Conservation (phyloP, 352 stramenopile species). For the Phytophthora agathidicida region DNA sequence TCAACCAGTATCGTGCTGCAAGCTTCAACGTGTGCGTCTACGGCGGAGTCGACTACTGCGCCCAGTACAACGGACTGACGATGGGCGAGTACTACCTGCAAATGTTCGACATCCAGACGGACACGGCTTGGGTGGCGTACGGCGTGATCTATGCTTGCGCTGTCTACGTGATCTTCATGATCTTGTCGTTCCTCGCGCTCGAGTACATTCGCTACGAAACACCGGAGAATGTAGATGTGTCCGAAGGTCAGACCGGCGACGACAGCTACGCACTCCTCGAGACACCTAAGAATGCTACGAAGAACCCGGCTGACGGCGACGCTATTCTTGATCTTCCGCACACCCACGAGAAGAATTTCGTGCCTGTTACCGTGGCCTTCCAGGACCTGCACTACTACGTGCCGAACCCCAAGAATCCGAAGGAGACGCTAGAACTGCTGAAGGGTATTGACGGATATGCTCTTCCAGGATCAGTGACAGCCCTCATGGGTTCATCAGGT, state of each 20-base stretch:
- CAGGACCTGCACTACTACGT: conserved; percentile 34
- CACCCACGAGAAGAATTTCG: conserved; percentile 17
- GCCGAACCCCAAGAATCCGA: conserved; percentile 14
- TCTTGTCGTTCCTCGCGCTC: conserved; percentile 21
- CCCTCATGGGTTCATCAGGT: conserved; percentile 22
- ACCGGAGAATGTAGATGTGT: conserved; percentile 24
- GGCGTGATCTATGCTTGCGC: conserved; percentile 23
- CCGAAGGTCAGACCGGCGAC: conserved; percentile 3
- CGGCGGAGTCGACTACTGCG: conserved; percentile 31
- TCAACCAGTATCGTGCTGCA: conserved; percentile 38
- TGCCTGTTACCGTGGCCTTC: conserved; percentile 27
- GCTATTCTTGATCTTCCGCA: conserved; percentile 4
- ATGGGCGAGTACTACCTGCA: conserved; percentile 45
- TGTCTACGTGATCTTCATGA: conserved; percentile 33
- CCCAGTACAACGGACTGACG: conserved; percentile 29
- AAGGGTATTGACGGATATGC: conserved; percentile 32
- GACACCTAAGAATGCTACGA: conserved; percentile 16
- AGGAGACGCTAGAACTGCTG: conserved; percentile 16
- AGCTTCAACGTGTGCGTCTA: conserved; percentile 36
- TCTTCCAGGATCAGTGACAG: conserved; percentile 10
- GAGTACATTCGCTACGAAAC: conserved; percentile 31
- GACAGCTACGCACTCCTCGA: conserved; percentile 20
- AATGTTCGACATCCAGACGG: conserved; percentile 26
- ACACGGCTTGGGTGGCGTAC: conserved; percentile 24
- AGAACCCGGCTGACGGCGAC: conserved; percentile 34